phyloP scores from a whole-genome alignment of 441 rosid genomes.

The Euphorbia schlechtendalii region DNA sequence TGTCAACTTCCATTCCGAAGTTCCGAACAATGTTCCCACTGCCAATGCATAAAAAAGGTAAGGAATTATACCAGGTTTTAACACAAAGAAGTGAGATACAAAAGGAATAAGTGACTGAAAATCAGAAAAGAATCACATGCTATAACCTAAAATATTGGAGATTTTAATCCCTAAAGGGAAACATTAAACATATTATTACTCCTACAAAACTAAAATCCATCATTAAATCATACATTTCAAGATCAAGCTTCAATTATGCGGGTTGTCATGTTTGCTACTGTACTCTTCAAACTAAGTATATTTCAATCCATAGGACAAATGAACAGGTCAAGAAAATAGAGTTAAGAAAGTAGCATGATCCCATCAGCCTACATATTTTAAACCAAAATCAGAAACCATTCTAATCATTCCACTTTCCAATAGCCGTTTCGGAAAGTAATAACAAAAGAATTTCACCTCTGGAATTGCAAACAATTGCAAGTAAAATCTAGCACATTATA shows the following conservation, averaged over 20 bases:
- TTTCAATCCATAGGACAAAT: neutral
- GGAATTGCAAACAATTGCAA: neutral
- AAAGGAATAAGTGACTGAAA: neutral
- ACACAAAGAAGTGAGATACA: no score
- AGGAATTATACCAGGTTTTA: neutral
- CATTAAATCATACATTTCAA: neutral
- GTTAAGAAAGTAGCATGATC: neutral
- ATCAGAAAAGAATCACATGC: neutral
- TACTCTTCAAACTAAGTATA: neutral
- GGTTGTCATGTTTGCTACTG: neutral
- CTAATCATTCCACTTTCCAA: neutral
- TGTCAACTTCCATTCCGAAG: conserved; percentile 60
- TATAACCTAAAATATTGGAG: neutral
- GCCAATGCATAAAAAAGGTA: conserved; percentile 5
- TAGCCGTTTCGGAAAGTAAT: neutral
- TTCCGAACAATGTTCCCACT: conserved; percentile 40
- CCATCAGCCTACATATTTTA: neutral
- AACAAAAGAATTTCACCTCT: neutral
- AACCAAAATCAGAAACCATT: neutral
- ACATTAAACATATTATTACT: neutral
- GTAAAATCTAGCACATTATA: neutral
- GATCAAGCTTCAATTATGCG: neutral
- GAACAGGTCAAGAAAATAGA: neutral
- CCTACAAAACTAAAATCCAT: neutral
- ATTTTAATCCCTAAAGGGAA: no score